Base-by-base conservation (phyloP, 23 red algal genomes). In the Gracilaria caudata region DNA sequence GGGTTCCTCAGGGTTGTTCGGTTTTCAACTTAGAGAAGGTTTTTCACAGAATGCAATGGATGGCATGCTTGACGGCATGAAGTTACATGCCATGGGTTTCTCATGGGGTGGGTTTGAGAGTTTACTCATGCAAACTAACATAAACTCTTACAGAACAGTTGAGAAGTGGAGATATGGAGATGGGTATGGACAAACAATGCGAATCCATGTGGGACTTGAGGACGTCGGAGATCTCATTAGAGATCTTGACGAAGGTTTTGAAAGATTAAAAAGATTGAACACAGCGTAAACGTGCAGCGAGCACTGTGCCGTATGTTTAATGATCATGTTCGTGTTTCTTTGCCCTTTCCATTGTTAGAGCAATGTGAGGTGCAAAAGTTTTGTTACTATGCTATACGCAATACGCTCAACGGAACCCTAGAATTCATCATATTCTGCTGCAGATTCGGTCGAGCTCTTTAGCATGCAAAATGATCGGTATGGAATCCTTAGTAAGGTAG, bases 31-130 rank as follows among this genome's bases (percentile, higher is more conserved):
- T 56, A 87, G 51, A 17, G 91, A 71, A 35, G 81, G 79, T 0
- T 95, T 88, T 78, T 74, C 96, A 28, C 88, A 92, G 65, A 59
- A 68, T 10, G 92, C 96, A 26, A 38, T 98, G 24, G 92, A 98
- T 61, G 73, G 59, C 43, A 92, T 98, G 86, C 40, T 98, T 12
- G 93, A 98, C 83, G 81, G 83, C 32, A 81, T 98, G 77, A 41
- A 83, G 64, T 68, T 98, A 38, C 92, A 93, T 90, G 43, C 71
- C 6, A 88, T 98, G 66, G 96, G 96, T 0, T 95, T 93, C 56
- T 93, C 89, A 43, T 98, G 96, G 96, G 96, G 96, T 45, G 96
- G 96, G 12, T 98, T 84, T 53, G 96, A 98, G 91, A 92, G 86
- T 51, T 60, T 98, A 28, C 66, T 98, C 39, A 79, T 95, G 66